Percentiles rank a stretch among this genome's conserved stretches.
phyloP scores from a whole-genome alignment of 108 stramenopile species.

The Cyclotella cryptica region DNA sequence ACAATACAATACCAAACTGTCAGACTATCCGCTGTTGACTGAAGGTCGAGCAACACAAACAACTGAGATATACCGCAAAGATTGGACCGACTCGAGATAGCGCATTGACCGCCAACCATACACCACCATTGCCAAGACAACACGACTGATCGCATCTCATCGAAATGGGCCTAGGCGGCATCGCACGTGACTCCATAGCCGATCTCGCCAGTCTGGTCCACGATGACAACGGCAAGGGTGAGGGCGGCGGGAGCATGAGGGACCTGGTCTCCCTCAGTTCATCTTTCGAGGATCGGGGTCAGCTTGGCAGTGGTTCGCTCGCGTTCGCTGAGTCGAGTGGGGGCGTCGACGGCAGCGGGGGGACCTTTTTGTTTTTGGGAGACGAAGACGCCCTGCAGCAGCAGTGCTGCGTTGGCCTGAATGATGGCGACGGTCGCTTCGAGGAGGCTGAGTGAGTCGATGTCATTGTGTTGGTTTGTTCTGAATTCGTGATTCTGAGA shows the following conservation, averaged over 20 bases:
- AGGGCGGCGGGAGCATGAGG: neutral
- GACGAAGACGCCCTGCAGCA: neutral
- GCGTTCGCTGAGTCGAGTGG: neutral
- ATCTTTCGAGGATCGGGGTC: too few species aligned
- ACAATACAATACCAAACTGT: too few species aligned
- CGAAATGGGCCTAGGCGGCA: constrained; percentile 35
- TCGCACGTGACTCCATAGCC: constrained; percentile 38
- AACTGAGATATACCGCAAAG: too few species aligned
- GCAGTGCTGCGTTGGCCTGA: neutral
- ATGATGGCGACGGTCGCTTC: neutral
- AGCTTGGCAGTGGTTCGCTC: too few species aligned
- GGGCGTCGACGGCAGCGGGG: neutral
- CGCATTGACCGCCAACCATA: too few species aligned
- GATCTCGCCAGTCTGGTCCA: constrained; percentile 21
- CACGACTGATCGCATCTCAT: too few species aligned
- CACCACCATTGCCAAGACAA: too few species aligned
- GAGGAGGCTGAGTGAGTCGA: neutral
- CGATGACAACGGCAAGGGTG: constrained; percentile 6
- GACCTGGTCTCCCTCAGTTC: too few species aligned
- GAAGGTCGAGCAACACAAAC: too few species aligned
- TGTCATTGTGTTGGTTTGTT: neutral
- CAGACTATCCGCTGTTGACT: too few species aligned
- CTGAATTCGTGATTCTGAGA: neutral
- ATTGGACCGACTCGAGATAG: too few species aligned
- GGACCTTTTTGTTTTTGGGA: neutral